Conservation (phyloP, 371 early-diverging fungal genomes). For the Zopfochytrium polystomum region DNA sequence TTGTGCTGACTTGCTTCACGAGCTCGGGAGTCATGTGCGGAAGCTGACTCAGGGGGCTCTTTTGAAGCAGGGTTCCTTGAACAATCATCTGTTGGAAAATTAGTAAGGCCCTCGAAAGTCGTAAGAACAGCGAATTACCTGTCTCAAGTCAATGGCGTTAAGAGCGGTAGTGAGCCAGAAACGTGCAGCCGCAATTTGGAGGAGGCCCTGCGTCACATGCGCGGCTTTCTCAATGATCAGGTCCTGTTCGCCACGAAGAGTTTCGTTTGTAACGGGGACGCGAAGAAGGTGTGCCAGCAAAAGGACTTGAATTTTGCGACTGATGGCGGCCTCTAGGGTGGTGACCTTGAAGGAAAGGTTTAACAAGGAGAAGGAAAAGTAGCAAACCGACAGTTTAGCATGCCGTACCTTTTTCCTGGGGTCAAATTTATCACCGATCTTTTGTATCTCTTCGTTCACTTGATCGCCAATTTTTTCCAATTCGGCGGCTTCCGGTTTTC, state of each 20-base stretch:
- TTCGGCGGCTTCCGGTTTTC: conserved; percentile 11
- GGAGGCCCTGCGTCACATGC: conserved; percentile 71
- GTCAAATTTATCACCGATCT: conserved; percentile 26
- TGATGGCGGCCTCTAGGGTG: conserved; percentile 28
- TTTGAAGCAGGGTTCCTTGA: conserved; percentile 54
- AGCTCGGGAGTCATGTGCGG: conserved; percentile 54
- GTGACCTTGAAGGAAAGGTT: conserved; percentile 10
- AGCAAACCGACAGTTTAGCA: neutral
- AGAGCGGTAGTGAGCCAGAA: conserved; percentile 69
- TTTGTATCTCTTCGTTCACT: conserved; percentile 14
- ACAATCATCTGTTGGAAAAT: conserved; percentile 57
- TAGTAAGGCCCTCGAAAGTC: conserved; percentile 15
- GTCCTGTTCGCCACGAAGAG: conserved; percentile 48
- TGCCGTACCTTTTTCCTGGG: conserved; percentile 29
- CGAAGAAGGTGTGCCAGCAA: conserved; percentile 85
- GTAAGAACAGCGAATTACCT: conserved; percentile 39
- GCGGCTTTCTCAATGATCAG: conserved; percentile 65
- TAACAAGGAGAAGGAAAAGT: neutral
- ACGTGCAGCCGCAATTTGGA: conserved; percentile 83
- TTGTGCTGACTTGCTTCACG: conserved; percentile 39
- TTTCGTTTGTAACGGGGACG: conserved; percentile 56
- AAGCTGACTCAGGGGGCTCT: conserved; percentile 76
- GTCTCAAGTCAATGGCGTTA: conserved; percentile 69
- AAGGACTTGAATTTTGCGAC: conserved; percentile 70
- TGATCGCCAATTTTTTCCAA: conserved; percentile 21